Percentiles rank a stretch among this genome's conserved stretches.
These are phyloP conservation scores for Astragalus glycyphyllos DNA, from an alignment of 306 rosid species.

Conservation along the genomic window DNA sequence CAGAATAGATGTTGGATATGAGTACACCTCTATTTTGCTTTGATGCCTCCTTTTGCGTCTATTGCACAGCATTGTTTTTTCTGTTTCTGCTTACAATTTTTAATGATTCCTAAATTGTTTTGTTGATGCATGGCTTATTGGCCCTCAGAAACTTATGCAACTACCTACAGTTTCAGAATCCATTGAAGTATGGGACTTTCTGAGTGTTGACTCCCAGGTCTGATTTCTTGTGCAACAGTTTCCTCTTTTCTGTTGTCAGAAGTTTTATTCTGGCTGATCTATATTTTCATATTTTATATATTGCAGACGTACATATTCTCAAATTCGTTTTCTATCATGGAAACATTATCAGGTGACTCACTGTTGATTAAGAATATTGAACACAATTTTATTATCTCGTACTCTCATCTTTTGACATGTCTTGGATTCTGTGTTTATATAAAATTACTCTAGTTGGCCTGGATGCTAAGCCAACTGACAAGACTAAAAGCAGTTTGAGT, in stretches of 20 bases:
- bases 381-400: slow-evolving; percentile 20
- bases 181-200: slow-evolving; percentile 99
- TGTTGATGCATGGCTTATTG: slow-evolving; percentile 40
- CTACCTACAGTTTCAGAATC: slow-evolving; percentile 95
- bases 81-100: slow-evolving; percentile 39
- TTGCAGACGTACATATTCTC: slow-evolving; percentile 92
- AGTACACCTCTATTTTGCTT: slow-evolving; percentile 37
- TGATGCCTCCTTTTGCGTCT: slow-evolving; percentile 39
- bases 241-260: slow-evolving; percentile 32
- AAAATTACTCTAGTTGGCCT: slow-evolving; percentile 64
- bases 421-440: slow-evolving; percentile 38
- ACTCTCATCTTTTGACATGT: slow-evolving; percentile 45
- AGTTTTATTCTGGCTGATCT: slow-evolving; percentile 26
- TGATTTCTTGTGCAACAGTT: slow-evolving; percentile 40
- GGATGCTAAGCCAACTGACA: slow-evolving; percentile 68
- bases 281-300: slow-evolving; percentile 35
- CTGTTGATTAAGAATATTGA: slow-evolving; percentile 46
- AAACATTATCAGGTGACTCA: slow-evolving; percentile 87
- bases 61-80: slow-evolving; percentile 33
- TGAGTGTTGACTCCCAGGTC: slow-evolving; percentile 99
- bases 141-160: slow-evolving; percentile 84
- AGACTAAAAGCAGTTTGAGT: slow-evolving; percentile 59
- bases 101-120: slow-evolving; percentile 34
- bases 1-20: slow-evolving; percentile 37
- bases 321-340: slow-evolving; percentile 88